Conservation (phyloP, 176 grass and related monocot genomes). For the Phyllostachys edulis region DNA sequence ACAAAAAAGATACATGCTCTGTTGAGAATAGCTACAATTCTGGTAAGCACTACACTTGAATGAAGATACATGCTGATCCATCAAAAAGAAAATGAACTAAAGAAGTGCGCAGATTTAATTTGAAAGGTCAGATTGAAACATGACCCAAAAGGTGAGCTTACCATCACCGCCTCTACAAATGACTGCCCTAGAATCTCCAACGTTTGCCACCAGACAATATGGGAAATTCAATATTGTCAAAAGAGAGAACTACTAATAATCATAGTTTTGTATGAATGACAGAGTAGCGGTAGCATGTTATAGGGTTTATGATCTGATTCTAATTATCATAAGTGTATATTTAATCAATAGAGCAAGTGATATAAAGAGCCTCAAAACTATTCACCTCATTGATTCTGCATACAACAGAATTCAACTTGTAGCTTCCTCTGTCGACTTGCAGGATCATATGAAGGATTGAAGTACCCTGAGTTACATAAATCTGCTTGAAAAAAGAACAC, state of each 20-base stretch:
- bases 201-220: constrained; percentile 60
- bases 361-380: not conserved
- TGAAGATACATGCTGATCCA: not conserved
- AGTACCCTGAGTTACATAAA: constrained; percentile 29
- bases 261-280: not conserved
- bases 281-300: not conserved
- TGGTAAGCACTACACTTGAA: not conserved
- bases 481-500: too few relatives aligned
- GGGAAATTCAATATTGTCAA: not conserved
- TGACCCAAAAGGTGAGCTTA: constrained; percentile 13
- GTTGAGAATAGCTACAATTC: not conserved
- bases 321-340: not conserved
- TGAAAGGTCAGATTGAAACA: not conserved
- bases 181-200: constrained; percentile 85
- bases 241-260: not conserved
- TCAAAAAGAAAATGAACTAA: not conserved
- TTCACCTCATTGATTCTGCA: not conserved
- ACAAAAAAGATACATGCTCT: too few relatives aligned
- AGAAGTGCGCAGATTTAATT: too few relatives aligned
- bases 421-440: constrained; percentile 4
- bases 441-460: constrained; percentile 57
- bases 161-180: constrained; percentile 84
- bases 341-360: not conserved
- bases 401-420: not conserved
- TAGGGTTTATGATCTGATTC: not conserved